Evolutionary conservation across 345 rosid species (phyloP), one percentile per base, ranked within the genome.

Genomic region (Acer campestre): DNA sequence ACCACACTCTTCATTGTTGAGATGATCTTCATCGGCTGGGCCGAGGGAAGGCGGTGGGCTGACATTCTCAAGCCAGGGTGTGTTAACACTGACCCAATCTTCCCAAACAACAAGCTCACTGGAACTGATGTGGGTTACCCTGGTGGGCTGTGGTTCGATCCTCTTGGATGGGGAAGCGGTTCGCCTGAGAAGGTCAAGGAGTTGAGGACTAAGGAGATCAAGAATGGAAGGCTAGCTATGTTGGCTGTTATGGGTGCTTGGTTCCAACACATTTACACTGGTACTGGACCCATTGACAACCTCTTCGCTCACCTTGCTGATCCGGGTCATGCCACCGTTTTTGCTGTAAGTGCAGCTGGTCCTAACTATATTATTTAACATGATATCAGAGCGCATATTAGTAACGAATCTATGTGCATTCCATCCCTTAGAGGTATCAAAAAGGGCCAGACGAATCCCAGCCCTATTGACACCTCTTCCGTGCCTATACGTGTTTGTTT

Each of bases 211-310:
- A 96, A 96, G 77, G 99, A 96, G 92, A 92, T 96, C 69, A 94
- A 96, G 87, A 96, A 94, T 70, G 99, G 98, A 1, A 88, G 99
- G 77, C 79, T 94, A 85, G 98, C 98, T 53, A 96, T 96, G 98
- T 85, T 96, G 91, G 98, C 99, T 55, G 99, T 96, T 76, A 90
- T 96, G 91, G 99, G 99, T 48, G 99, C 98, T 11, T 94, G 99
- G 99, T 96, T 96, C 89, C 98, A 96, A 82, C 99, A 96, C 75
- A 90, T 96, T 67, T 96, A 96, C 91, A 94, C 98, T 0, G 98
- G 98, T 17, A 89, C 97, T 27, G 99, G 99, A 55, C 99, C 99
- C 13, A 96, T 96, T 25, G 99, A 94, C 80, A 96, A 96, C 78
- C 94, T 96, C 74, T 94, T 92, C 71, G 97, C 97, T 44, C 99